Percentiles rank a stretch among this genome's conserved stretches.
phyloP scores from a whole-genome alignment of 768 basidiomycete species.

The Boletus eberwhitei region DNA sequence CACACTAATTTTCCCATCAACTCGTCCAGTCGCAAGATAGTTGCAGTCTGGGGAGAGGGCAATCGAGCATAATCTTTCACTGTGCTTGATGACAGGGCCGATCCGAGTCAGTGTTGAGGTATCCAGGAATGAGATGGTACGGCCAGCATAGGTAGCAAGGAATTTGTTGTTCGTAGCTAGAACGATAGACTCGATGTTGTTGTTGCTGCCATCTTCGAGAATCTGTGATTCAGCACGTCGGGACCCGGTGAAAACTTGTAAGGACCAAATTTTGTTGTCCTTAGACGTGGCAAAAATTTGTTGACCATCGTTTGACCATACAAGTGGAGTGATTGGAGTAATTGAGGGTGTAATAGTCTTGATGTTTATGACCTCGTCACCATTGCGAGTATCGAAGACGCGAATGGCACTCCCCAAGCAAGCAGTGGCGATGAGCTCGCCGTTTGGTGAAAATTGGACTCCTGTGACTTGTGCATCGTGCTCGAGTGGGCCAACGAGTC shows the following conservation, averaged over 20 bases:
- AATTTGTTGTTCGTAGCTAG: background rate
- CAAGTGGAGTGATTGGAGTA: background rate
- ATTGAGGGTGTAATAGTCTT: background rate
- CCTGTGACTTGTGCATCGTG: too few relatives aligned
- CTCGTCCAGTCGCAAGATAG: too few relatives aligned
- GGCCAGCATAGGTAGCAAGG: background rate
- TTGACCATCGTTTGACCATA: background rate
- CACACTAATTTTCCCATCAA: background rate
- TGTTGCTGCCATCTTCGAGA: background rate
- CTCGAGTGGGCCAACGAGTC: too few relatives aligned
- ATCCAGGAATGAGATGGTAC: background rate
- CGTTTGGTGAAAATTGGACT: too few relatives aligned
- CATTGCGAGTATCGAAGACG: background rate
- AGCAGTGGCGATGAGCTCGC: background rate
- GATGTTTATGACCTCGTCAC: background rate
- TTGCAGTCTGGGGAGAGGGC: too few relatives aligned
- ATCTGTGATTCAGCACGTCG: background rate
- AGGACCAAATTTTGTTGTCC: background rate
- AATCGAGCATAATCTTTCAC: too few relatives aligned
- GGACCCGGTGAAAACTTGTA: background rate
- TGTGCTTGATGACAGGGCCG: too few relatives aligned
- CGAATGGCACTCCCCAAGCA: background rate
- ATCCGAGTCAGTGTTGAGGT: background rate
- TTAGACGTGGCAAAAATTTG: background rate
- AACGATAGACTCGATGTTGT: background rate